Evolutionary conservation across 345 rosid species (phyloP).

Genomic region (Citrus unshiu): DNA sequence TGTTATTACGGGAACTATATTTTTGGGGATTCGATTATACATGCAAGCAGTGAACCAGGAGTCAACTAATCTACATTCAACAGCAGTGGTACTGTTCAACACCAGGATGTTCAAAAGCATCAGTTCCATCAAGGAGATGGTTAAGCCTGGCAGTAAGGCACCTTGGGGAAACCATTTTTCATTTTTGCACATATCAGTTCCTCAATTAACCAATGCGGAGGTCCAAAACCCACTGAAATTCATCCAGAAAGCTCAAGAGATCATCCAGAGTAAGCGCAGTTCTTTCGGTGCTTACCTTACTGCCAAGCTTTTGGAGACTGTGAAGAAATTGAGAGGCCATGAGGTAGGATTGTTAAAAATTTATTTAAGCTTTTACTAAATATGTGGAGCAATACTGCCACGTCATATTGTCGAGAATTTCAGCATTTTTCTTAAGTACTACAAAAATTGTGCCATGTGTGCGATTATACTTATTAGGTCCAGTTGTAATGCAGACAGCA

Average conservation of each 20-base stretch:
- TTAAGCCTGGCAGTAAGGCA: conserved; percentile 16
- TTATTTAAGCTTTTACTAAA: no score
- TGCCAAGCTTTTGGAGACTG: conserved; percentile 3
- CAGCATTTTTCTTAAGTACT: no score
- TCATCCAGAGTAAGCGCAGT: conserved; percentile 12
- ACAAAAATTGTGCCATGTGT: no score
- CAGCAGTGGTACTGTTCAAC: conserved; percentile 35
- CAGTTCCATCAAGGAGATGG: conserved; percentile 35
- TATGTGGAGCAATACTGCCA: no score
- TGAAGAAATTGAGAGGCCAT: neutral
- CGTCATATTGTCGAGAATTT: no score
- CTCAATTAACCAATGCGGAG: conserved; percentile 1
- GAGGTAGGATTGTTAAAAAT: no score
- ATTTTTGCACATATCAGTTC: conserved; percentile 28
- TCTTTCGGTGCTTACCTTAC: conserved; percentile 25
- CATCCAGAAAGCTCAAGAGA: conserved; percentile 13
- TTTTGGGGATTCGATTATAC: conserved; percentile 31
- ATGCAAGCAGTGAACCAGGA: conserved; percentile 13
- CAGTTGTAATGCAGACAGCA: conserved; percentile 13
- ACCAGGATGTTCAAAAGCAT: conserved; percentile 30
- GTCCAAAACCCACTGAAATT: conserved; percentile 11
- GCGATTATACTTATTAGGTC: no score
- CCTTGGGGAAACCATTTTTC: conserved; percentile 44
- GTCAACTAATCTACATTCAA: conserved; percentile 8
- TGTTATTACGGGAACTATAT: conserved; percentile 29